Percentiles rank a stretch among this genome's conserved stretches.
phyloP scores from a whole-genome alignment of 2,329 filamentous ascomycete genomes.

The Cladosporium phlei region DNA sequence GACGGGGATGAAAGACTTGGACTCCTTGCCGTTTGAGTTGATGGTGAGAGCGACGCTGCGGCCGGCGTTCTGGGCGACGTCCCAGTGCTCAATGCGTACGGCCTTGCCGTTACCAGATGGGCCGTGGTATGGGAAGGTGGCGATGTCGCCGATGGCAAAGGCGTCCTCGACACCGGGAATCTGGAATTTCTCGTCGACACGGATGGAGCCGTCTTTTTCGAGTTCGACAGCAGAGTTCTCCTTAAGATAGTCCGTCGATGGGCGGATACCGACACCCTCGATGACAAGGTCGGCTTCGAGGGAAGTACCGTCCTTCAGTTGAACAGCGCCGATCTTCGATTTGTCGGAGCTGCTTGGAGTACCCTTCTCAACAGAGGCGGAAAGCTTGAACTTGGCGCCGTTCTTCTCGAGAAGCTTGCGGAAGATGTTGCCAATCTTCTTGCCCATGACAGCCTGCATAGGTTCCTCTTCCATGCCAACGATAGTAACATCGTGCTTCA shows the following conservation, averaged over 20 bases:
- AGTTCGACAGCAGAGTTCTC: conserved; percentile 70
- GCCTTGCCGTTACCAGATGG: conserved; percentile 71
- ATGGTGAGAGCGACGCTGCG: conserved; percentile 76
- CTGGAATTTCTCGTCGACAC: conserved; percentile 72
- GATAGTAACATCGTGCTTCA: conserved; percentile 78
- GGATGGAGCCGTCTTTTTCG: conserved; percentile 78
- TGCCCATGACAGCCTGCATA: conserved; percentile 80
- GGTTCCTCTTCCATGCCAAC: conserved; percentile 85
- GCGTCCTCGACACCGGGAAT: conserved; percentile 75
- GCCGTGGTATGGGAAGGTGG: conserved; percentile 88
- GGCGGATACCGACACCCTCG: conserved; percentile 81
- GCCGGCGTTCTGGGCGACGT: conserved; percentile 91
- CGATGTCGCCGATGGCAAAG: conserved; percentile 92
- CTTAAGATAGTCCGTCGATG: conserved; percentile 76
- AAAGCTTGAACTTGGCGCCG: conserved; percentile 83
- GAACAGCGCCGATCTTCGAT: conserved; percentile 71
- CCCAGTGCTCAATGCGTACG: conserved; percentile 94
- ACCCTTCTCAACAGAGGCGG: conserved; percentile 76
- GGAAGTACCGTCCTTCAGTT: conserved; percentile 78
- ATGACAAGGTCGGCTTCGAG: conserved; percentile 87
- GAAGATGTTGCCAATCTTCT: conserved; percentile 74
- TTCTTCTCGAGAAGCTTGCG: conserved; percentile 74
- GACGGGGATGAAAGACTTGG: conserved; percentile 78
- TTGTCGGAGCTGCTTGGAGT: conserved; percentile 63
- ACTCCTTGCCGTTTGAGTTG: conserved; percentile 55